Percentiles rank a stretch among this genome's conserved stretches.
phyloP scores from a whole-genome alignment of 2,329 filamentous ascomycete species.

The Aspergillus tubingensis region DNA sequence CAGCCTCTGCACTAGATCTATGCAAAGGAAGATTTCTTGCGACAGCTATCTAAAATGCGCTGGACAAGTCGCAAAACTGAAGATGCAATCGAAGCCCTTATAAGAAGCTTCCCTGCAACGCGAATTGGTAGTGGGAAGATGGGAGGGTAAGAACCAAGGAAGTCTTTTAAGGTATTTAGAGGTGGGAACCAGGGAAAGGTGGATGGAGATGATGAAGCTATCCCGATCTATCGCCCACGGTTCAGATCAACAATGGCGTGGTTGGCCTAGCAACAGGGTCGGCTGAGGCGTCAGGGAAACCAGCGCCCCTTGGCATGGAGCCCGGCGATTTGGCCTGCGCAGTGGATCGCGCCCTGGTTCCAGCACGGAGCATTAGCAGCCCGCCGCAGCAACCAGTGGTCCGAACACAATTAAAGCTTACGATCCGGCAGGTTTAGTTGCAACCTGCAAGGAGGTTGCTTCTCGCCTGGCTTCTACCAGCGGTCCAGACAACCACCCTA shows the following conservation, averaged over 20 bases:
- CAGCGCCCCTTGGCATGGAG: slow-evolving; percentile 27
- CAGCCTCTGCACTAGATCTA: slow-evolving; percentile 19
- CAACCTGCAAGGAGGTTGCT: slow-evolving; percentile 23
- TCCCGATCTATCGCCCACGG: slow-evolving; percentile 37
- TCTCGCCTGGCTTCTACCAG: slow-evolving; percentile 10
- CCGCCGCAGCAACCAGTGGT: slow-evolving; percentile 6
- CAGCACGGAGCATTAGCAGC: slow-evolving; percentile 13
- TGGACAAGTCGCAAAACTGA: slow-evolving; percentile 9
- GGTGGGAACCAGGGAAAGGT: slow-evolving; percentile 33
- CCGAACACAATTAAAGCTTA: slow-evolving; percentile 19
- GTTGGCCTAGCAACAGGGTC: slow-evolving; percentile 42
- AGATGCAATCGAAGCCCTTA: slow-evolving; percentile 6
- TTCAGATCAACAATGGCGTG: slow-evolving; percentile 41
- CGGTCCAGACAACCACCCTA: slow-evolving; percentile 17
- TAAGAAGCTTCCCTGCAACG: slow-evolving; percentile 6
- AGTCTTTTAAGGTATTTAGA: slow-evolving; percentile 30
- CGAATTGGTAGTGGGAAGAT: slow-evolving; percentile 15
- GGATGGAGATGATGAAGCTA: slow-evolving; percentile 30
- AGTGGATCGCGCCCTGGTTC: slow-evolving; percentile 27
- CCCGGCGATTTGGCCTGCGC: slow-evolving; percentile 13
- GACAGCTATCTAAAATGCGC: slow-evolving; percentile 6
- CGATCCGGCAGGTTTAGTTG: slow-evolving; percentile 16
- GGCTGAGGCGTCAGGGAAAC: slow-evolving; percentile 35
- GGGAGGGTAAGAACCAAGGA: slow-evolving; percentile 22
- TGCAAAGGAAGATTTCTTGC: slow-evolving; percentile 12